phyloP scores from a whole-genome alignment of 352 stramenopile species.

The Thraustotheca clavata region DNA sequence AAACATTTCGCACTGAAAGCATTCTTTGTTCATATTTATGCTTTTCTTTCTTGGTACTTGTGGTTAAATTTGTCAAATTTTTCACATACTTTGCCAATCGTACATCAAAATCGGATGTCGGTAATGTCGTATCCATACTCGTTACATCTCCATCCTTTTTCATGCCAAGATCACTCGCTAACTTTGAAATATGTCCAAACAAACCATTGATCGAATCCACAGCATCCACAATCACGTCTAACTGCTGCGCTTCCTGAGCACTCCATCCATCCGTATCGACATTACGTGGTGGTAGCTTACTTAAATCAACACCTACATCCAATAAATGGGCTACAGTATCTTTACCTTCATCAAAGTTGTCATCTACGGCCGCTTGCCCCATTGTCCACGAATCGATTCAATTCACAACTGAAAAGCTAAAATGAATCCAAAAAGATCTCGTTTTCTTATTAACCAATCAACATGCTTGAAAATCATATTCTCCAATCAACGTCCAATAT shows the following conservation, averaged over 20 bases:
- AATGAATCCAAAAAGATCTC: no score
- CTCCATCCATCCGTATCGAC: slow-evolving; percentile 1
- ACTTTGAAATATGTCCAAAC: slow-evolving; percentile 68
- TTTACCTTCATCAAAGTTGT: slow-evolving; percentile 5
- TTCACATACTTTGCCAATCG: slow-evolving; percentile 64
- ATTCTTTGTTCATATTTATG: slow-evolving; percentile 64
- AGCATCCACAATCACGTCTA: slow-evolving; percentile 63
- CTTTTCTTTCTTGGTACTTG: slow-evolving; percentile 76
- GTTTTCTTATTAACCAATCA: no score
- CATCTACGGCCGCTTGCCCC: slow-evolving; percentile 5
- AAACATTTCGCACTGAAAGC: slow-evolving; percentile 37
- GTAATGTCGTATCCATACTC: slow-evolving; percentile 19
- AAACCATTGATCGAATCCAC: slow-evolving; percentile 71
- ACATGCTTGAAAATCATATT: no score
- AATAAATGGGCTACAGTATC: slow-evolving; percentile 6
- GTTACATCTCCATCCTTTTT: slow-evolving; percentile 1
- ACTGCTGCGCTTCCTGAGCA: slow-evolving; percentile 36
- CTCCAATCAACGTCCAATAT: no score
- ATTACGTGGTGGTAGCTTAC: neutral
- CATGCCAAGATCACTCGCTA: slow-evolving; percentile 31
- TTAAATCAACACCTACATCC: slow-evolving; percentile 7
- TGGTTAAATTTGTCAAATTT: slow-evolving; percentile 58
- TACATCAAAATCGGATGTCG: slow-evolving; percentile 43
- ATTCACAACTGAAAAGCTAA: no score
- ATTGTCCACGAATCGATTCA: neutral